A percentile compares a stretch with the other conserved stretches of the same genome.
Evolutionary conservation across 441 rosid species (phyloP).

Genomic region (Caryocar brasiliense): DNA sequence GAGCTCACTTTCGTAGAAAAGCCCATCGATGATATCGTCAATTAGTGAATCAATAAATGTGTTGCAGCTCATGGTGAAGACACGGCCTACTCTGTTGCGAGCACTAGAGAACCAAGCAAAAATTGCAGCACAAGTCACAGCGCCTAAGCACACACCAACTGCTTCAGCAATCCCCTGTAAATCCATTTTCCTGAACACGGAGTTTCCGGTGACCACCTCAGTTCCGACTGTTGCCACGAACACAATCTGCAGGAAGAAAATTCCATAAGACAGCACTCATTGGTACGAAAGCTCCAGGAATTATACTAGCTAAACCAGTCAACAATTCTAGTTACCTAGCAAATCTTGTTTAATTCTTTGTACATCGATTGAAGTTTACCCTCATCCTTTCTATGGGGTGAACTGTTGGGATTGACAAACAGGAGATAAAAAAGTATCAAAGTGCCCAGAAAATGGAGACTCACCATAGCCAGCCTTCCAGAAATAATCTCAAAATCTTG

Average conservation of each 20-base stretch:
- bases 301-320: no score
- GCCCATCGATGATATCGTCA: slow-evolving; percentile 72
- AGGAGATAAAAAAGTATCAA: not conserved
- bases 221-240: slow-evolving; percentile 65
- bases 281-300: no score
- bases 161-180: slow-evolving; percentile 61
- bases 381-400: no score
- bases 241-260: slow-evolving; percentile 44
- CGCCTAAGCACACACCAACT: slow-evolving; percentile 53
- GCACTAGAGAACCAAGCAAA: slow-evolving; percentile 84
- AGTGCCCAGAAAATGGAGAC: no score
- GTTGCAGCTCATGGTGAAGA: slow-evolving; percentile 64
- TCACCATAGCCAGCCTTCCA: slow-evolving; percentile 81
- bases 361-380: no score
- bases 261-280: no score
- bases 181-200: slow-evolving; percentile 69
- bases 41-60: slow-evolving; percentile 67
- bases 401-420: no score
- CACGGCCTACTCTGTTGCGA: slow-evolving; percentile 54
- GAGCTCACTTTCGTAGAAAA: slow-evolving; percentile 56
- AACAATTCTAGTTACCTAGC: no score
- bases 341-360: no score
- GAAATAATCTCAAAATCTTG: slow-evolving; percentile 81
- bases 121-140: slow-evolving; percentile 48
- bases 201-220: slow-evolving; percentile 76